Evolutionary conservation across 139 green algal genomes (phyloP).

Genomic region (Chlamydomonas urium): DNA sequence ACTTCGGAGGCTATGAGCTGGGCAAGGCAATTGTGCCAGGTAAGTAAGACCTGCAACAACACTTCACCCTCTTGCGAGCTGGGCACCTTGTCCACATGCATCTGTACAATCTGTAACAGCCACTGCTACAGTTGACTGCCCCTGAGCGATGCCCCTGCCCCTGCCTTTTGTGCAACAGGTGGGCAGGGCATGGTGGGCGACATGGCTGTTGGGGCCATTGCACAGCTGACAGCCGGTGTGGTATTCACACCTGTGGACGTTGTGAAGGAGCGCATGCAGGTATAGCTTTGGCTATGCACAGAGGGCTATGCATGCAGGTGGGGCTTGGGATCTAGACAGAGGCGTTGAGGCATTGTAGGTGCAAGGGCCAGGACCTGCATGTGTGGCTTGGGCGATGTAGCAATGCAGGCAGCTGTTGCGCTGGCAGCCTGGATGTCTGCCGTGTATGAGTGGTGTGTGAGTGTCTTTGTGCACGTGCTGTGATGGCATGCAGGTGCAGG

Average conservation of each 20-base stretch:
- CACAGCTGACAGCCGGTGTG: slow-evolving; percentile 70
- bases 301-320: neutral
- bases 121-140: too few species aligned
- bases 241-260: slow-evolving; percentile 89
- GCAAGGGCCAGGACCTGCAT: neutral
- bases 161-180: too few species aligned
- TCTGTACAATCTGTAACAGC: too few species aligned
- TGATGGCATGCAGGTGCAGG: slow-evolving; percentile 29
- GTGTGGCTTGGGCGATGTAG: neutral
- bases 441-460: too few species aligned
- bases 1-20: slow-evolving; percentile 69
- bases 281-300: too few species aligned
- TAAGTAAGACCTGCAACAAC: too few species aligned
- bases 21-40: slow-evolving; percentile 37
- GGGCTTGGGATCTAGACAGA: too few species aligned
- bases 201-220: slow-evolving; percentile 57
- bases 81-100: too few species aligned
- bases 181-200: slow-evolving; percentile 34
- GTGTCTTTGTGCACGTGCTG: neutral
- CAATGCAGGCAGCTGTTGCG: neutral
- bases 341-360: too few species aligned
- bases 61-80: too few species aligned
- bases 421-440: too few species aligned
- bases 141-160: too few species aligned
- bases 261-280: slow-evolving; percentile 85